Percentiles rank a stretch among this genome's conserved stretches.
phyloP scores from a whole-genome alignment of 805 yeast genomes.

The Candida boleticola region DNA sequence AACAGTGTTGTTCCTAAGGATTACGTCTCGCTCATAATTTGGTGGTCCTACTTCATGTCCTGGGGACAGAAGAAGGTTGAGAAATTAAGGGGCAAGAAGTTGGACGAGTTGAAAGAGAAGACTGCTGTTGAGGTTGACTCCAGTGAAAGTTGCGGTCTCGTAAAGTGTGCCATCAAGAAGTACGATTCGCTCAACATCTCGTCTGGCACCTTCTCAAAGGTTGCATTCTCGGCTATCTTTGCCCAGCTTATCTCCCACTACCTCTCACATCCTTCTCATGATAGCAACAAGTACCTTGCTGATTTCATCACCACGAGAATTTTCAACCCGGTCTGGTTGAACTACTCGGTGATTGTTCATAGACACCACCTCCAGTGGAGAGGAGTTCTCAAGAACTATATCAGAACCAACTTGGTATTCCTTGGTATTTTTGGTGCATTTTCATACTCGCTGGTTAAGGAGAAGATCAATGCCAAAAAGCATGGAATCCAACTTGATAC shows the following conservation, averaged over 20 bases:
- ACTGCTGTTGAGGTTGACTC: background rate
- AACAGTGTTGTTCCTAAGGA: slow-evolving; percentile 35
- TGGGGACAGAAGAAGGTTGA: background rate
- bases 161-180: background rate
- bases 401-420: slow-evolving; percentile 22
- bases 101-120: background rate
- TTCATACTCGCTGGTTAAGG: background rate
- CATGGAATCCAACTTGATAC: background rate
- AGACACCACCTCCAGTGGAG: slow-evolving; percentile 22
- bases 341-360: slow-evolving; percentile 16
- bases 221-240: slow-evolving; percentile 35
- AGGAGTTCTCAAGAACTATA: slow-evolving; percentile 25
- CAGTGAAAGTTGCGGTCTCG: background rate
- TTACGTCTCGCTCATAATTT: slow-evolving; percentile 32
- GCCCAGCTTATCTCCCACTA: slow-evolving; percentile 41
- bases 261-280: slow-evolving; percentile 34
- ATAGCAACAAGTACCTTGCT: slow-evolving; percentile 36
- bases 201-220: background rate
- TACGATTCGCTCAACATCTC: background rate
- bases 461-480: background rate
- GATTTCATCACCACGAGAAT: slow-evolving; percentile 26
- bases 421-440: slow-evolving; percentile 9
- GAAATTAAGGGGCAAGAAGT: background rate
- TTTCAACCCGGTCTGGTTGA: slow-evolving; percentile 42
- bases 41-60: slow-evolving; percentile 23